A percentile compares a stretch with the other conserved stretches of the same genome.
phyloP scores from a whole-genome alignment of 2,329 filamentous ascomycete species.

The Gnomoniopsis smithogilvyi region DNA sequence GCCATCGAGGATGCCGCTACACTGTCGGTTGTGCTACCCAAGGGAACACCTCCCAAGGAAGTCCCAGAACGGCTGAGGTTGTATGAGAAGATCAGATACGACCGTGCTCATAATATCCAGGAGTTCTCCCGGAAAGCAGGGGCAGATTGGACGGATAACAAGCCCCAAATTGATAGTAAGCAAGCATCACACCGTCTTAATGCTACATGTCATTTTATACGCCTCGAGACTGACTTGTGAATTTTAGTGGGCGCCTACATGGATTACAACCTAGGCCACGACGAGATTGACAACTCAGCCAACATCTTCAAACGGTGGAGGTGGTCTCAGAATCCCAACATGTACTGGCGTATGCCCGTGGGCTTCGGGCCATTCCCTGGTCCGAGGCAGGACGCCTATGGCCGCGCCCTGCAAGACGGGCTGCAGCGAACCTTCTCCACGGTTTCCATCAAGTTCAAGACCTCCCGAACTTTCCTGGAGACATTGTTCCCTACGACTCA shows the following conservation, averaged over 20 bases:
- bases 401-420: slow-evolving; percentile 14
- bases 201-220: slow-evolving; percentile 26
- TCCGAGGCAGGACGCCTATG: slow-evolving; percentile 35
- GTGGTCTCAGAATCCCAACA: slow-evolving; percentile 33
- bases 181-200: slow-evolving; percentile 21
- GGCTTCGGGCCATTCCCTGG: slow-evolving; percentile 45
- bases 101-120: slow-evolving; percentile 56
- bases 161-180: slow-evolving; percentile 39
- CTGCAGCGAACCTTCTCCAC: slow-evolving; percentile 36
- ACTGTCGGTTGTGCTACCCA: slow-evolving; percentile 52
- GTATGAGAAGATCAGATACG: slow-evolving; percentile 56
- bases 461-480: slow-evolving; percentile 44
- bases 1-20: slow-evolving; percentile 67
- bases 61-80: slow-evolving; percentile 54
- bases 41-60: slow-evolving; percentile 38
- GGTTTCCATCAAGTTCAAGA: slow-evolving; percentile 47
- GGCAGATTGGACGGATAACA: slow-evolving; percentile 37
- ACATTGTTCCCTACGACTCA: slow-evolving; percentile 41
- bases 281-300: slow-evolving; percentile 53
- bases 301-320: slow-evolving; percentile 48
- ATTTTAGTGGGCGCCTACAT: slow-evolving; percentile 37
- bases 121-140: slow-evolving; percentile 53
- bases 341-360: slow-evolving; percentile 42
- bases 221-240: slow-evolving; percentile 11
- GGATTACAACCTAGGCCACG: slow-evolving; percentile 54